Evolutionary conservation across 345 rosid genomes (phyloP).

Genomic region (Lagerstroemia speciosa): DNA sequence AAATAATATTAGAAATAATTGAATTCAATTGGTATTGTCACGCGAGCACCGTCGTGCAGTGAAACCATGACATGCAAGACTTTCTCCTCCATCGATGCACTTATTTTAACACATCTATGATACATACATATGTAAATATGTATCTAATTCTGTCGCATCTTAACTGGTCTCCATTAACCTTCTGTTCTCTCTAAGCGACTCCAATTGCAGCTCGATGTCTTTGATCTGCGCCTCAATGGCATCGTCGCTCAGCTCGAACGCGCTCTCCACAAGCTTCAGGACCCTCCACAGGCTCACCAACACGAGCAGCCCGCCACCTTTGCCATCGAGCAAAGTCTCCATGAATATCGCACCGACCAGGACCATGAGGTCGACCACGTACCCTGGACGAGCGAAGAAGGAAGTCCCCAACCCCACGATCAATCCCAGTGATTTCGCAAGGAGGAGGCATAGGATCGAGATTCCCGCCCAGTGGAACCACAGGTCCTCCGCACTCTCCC

Average conservation of each 20-base stretch:
- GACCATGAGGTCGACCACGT: conserved; percentile 44
- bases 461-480: conserved; percentile 65
- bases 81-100: too few species aligned
- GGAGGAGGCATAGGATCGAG: conserved; percentile 40
- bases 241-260: conserved; percentile 65
- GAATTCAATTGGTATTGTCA: too few species aligned
- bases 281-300: conserved; percentile 69
- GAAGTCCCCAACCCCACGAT: conserved; percentile 29
- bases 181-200: conserved; percentile 36
- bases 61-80: too few species aligned
- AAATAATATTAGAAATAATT: too few species aligned
- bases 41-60: too few species aligned
- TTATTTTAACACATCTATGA: neutral
- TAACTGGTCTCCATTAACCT: conserved; percentile 16
- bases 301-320: conserved; percentile 58
- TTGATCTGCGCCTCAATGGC: conserved; percentile 58
- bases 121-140: neutral
- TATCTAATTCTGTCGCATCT: neutral
- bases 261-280: conserved; percentile 56
- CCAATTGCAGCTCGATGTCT: conserved; percentile 38
- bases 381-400: conserved; percentile 40
- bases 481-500: neutral
- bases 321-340: conserved; percentile 38
- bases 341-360: conserved; percentile 40
- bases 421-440: conserved; percentile 30